Percentiles rank a stretch among this genome's conserved stretches.
Conservation (phyloP, 768 basidiomycete species). For the Leccinum broughii region DNA sequence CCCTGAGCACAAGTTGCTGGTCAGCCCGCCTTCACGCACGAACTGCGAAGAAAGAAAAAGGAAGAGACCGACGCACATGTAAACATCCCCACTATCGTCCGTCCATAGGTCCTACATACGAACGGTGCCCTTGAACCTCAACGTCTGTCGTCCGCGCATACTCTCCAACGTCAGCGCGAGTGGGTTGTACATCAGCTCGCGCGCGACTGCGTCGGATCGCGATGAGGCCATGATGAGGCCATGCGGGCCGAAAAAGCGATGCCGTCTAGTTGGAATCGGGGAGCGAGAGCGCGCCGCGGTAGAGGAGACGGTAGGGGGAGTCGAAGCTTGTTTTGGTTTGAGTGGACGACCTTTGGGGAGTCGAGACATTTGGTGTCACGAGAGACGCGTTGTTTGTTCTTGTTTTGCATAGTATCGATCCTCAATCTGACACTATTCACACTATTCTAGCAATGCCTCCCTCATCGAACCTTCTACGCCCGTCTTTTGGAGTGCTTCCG, state of each 20-base stretch:
- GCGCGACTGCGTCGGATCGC: conserved; percentile 25
- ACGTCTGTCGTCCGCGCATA: conserved; percentile 71
- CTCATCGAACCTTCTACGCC: not conserved
- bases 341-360: conserved; percentile 19
- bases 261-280: conserved; percentile 75
- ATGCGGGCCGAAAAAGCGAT: conserved; percentile 63
- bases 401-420: not conserved
- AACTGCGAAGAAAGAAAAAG: not conserved
- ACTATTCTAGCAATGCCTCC: not conserved
- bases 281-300: conserved; percentile 71
- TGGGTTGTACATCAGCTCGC: conserved; percentile 60
- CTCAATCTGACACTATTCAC: not conserved
- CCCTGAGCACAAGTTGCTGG: conserved; percentile 39
- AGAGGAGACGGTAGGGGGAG: conserved; percentile 53
- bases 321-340: conserved; percentile 1
- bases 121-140: conserved; percentile 57
- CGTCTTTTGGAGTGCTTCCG: not conserved
- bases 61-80: conserved; percentile 32
- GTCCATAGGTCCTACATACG: conserved; percentile 55
- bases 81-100: conserved; percentile 55
- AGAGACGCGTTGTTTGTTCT: not conserved
- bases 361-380: conserved; percentile 8
- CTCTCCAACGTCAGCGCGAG: conserved; percentile 74
- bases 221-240: not conserved
- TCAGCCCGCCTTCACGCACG: not conserved